Conservation (phyloP, 2,329 filamentous ascomycete species). For the Aotearoamyces nothofagi region DNA sequence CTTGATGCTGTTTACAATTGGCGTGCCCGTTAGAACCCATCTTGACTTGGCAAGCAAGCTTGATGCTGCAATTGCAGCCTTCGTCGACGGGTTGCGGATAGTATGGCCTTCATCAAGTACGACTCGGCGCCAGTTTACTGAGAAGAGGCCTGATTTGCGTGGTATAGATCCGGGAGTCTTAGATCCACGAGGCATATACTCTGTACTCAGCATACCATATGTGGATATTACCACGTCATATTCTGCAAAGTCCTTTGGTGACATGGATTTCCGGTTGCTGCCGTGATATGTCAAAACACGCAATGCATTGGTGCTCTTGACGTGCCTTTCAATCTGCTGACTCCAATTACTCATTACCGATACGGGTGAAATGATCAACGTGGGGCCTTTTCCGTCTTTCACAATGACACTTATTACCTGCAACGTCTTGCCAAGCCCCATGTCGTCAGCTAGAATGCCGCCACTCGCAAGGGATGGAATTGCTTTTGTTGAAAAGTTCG, state of each 20-base stretch:
- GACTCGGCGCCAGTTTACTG: constrained; percentile 59
- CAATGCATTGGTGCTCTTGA: constrained; percentile 45
- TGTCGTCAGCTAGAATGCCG: constrained; percentile 81
- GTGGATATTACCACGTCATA: constrained; percentile 74
- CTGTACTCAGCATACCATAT: constrained; percentile 60
- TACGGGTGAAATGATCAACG: constrained; percentile 68
- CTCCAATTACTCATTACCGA: constrained; percentile 88
- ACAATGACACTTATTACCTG: constrained; percentile 72
- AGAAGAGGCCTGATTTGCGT: constrained; percentile 37
- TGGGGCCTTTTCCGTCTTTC: constrained; percentile 37
- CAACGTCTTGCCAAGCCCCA: constrained; percentile 86
- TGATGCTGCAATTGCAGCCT: constrained; percentile 53
- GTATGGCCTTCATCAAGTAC: constrained; percentile 75
- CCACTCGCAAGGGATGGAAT: constrained; percentile 56
- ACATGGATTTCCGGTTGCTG: constrained; percentile 36
- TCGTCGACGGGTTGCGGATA: constrained; percentile 65
- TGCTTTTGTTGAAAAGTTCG: constrained; percentile 43
- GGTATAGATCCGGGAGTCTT: constrained; percentile 25
- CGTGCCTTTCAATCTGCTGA: constrained; percentile 60
- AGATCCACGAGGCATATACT: constrained; percentile 36
- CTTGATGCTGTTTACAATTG: constrained; percentile 69
- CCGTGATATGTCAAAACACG: constrained; percentile 66
- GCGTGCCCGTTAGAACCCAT: constrained; percentile 71
- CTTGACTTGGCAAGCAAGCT: constrained; percentile 53
- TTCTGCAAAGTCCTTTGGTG: constrained; percentile 37